phyloP scores from a whole-genome alignment of 2,329 filamentous ascomycete species.

The Talaromyces sp. region DNA sequence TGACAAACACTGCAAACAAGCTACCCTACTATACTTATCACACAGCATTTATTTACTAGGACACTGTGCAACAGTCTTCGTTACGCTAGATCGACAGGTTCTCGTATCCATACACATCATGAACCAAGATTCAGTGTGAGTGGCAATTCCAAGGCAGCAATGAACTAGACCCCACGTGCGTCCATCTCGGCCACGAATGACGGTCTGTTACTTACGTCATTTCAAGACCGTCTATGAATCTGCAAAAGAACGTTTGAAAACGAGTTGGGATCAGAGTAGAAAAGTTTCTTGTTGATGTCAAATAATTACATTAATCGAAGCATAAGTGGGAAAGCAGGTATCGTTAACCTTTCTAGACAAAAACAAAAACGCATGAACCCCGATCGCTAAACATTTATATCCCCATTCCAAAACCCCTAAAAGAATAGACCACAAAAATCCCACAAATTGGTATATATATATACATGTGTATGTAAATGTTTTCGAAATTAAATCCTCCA shows the following conservation, averaged over 20 bases:
- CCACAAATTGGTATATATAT: slow-evolving; percentile 1
- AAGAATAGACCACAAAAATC: not conserved
- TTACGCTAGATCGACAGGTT: not conserved
- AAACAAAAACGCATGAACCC: not conserved
- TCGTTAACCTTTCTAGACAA: not conserved
- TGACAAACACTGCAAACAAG: not conserved
- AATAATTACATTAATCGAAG: not conserved
- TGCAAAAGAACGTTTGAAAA: not conserved
- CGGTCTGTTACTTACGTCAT: not conserved
- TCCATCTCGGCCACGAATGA: no score
- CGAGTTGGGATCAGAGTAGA: not conserved
- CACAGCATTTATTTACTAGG: no score
- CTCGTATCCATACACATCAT: not conserved
- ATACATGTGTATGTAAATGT: not conserved
- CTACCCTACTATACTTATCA: not conserved
- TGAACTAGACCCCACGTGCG: not conserved
- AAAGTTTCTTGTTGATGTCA: not conserved
- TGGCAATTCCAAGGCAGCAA: not conserved
- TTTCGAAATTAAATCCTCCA: not conserved
- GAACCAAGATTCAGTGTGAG: not conserved
- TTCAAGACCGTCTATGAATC: not conserved
- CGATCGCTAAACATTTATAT: not conserved
- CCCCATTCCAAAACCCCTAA: not conserved
- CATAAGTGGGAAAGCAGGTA: not conserved
- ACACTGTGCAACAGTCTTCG: not conserved